Base-by-base conservation (phyloP, 2,329 filamentous ascomycete genomes). In the Zymoseptoria tritici region DNA sequence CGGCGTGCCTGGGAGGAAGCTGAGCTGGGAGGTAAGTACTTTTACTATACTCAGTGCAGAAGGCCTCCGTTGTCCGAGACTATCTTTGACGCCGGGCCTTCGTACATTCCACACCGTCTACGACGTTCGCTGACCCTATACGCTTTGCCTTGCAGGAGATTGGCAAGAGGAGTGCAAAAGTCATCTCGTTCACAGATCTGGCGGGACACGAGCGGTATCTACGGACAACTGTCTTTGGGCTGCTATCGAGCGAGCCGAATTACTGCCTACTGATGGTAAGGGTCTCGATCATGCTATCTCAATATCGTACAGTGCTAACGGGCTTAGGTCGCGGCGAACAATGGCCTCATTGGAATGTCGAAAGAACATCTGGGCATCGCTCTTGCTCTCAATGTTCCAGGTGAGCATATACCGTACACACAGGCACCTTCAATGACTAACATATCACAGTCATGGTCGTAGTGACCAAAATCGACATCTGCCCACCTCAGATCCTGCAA, bases 401-500 rank as follows among this genome's bases (percentile, higher is more conserved):
- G 36, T 46, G 36, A 46, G 36, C 36, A 46, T 16, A 6, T 6
- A 1, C 5, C 36, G 26, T n/a, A 46, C 16, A n/a, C 13, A 4
- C 36, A 46, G 11, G 6, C 36, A n/a, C 36, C 16, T 16, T 46
- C 36, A 46, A 46, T n/a, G 36, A 46, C 36, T 46, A 5, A 46
- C 16, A 46, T 7, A 13, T 46, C 36, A 16, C 36, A 0, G 91
- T 99, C 67, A 96, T 99, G 90, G 92, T 97, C 3, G 87, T 97
- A 65, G 86, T 97, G 64, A 99, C 93, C 74, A 99, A 97, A 79
- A 96, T 97, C 65, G 94, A 97, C 73, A 97, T 97, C 58, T 97
- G 94, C 74, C 94, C 94, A 21, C 91, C 93, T 1, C 89, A 97
- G 66, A 97, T 99, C 70, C 80, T 99, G 22, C 86, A 96, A 76